Evolutionary conservation across 768 basidiomycete species (phyloP), one percentile per base, ranked within the genome.

Genomic region (Amanita phalloides): DNA sequence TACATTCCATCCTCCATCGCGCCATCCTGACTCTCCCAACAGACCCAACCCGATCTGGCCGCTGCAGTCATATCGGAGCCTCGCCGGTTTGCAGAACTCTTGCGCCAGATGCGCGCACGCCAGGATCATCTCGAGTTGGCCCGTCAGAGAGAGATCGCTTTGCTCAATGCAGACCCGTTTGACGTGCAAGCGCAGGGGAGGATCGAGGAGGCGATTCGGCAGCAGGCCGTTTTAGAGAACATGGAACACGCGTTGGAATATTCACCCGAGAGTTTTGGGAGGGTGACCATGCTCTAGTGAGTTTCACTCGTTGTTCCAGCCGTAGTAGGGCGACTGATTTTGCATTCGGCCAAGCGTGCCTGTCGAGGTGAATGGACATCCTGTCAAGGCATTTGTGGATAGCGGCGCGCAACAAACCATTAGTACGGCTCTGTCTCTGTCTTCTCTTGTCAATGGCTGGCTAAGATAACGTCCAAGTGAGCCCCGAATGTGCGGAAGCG

Each of bases 361-460:
- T 23, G 82, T 93, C 0, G 96, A 97, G 61, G 91, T 99, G 2
- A 99, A 99, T 61, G 85, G 86, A 1, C 74, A 77, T 54, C 86
- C 86, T 3, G 82, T 98, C 35, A 94, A 91, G 66, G 96, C 96
- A 0, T 99, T 99, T 59, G 96, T 99, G 39, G 96, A 99, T 64
- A 96, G 92, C 57, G 96, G 95, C 38, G 96, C 96, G 9, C 96
- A 99, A 61, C 81, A 82, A 56, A 99, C 95, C 1, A 97, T 97
- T 70, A 97, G 94, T 94, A 60, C 60, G 47, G 45, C 49, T 52
- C 11, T 30, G 1, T 30, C 30, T 30, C 30, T 9, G 0, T 30
- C 9, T 30, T n/a, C 30, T 30, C 8, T 9, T 38, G 47, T 54
- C 37, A 48, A 23, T 50, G 52, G 7, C 14, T 53, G 28, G 36